Base-by-base conservation (phyloP, 2,329 filamentous ascomycete genomes). In the Cladophialophora exuberans region DNA sequence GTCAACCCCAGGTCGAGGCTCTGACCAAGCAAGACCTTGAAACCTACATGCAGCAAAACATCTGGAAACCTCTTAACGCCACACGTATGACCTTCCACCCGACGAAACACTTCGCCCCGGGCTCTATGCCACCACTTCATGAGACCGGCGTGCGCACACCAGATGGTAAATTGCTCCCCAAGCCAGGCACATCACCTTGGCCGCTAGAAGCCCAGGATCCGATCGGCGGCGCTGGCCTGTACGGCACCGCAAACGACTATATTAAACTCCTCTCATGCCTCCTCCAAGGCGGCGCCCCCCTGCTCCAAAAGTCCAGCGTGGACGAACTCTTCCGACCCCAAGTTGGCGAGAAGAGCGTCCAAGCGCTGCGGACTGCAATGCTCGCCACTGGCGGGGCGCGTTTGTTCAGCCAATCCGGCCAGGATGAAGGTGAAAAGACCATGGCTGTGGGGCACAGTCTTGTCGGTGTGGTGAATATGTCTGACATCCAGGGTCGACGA, bases 231-330 rank as follows among this genome's bases (percentile, higher is more conserved):
- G 55, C 54, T 17, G 64, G 64, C 6, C 49, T 66, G 11, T 66
- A 55, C 41, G 60, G 60, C 42, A 64, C 61, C 9, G 35, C 61
- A 1, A 55, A 42, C 13, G 63, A 66, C 30, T 66, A 57, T 52
- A 55, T 59, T 23, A 59, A 60, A 25, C 33, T 66, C 3, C 44
- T 66, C 3, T 30, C 54, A 11, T 51, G 56, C 2, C 57, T 66
- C 10, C 49, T 66, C 13, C 43, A 43, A 13, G 55, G 39, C 28
- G 55, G 55, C 6, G 44, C 22, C 2, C 28, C 44, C 1, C 76
- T 89, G 26, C 73, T 89, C 4, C 69, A 73, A 7, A 72, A 76
- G 9, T 70, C 76, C 15, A 86, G 83, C 0, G 79, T 89, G 0
- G 76, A 84, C 10, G 70, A 79, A 26, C 84, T 88, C 80, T 61